These are phyloP conservation scores for Colletotrichum nymphaeae DNA, from an alignment of 2,329 filamentous ascomycete genomes.

Conservation along the genomic window DNA sequence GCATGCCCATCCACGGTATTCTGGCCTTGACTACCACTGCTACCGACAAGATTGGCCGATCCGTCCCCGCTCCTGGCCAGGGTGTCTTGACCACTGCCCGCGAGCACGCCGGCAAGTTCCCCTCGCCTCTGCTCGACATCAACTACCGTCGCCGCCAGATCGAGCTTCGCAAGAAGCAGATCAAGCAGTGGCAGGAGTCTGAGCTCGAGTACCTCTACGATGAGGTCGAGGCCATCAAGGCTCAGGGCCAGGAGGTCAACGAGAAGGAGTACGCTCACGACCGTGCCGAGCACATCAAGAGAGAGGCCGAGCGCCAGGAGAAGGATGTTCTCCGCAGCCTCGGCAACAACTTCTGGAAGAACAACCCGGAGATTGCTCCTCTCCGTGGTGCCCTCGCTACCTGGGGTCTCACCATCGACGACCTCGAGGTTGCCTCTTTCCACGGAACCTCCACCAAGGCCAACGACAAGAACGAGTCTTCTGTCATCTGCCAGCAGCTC, in stretches of 20 bases:
- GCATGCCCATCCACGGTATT: constrained; percentile 96
- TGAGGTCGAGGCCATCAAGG: constrained; percentile 91
- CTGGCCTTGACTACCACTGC: constrained; percentile 94
- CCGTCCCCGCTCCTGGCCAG: constrained; percentile 94
- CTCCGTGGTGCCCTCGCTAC: constrained; percentile 95
- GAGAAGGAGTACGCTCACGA: constrained; percentile 89
- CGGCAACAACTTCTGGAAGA: constrained; percentile 99
- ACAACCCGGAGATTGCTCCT: constrained; percentile 91
- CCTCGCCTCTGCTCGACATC: constrained; percentile 95
- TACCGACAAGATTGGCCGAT: constrained; percentile 98
- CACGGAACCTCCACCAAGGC: constrained; percentile 98
- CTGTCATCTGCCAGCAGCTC: constrained; percentile 96
- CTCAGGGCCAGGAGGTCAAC: constrained; percentile 78
- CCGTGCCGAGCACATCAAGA: constrained; percentile 87
- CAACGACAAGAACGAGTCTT: constrained; percentile 99
- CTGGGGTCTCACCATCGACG: constrained; percentile 97
- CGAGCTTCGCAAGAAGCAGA: constrained; percentile 91
- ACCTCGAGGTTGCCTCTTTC: constrained; percentile 95
- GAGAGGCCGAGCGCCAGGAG: constrained; percentile 86
- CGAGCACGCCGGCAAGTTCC: constrained; percentile 90
- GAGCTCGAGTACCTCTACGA: constrained; percentile 94
- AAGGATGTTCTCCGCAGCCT: constrained; percentile 93
- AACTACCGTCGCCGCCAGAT: constrained; percentile 97
- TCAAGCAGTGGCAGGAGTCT: constrained; percentile 96
- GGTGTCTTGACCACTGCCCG: constrained; percentile 96